A percentile compares a stretch with the other conserved stretches of the same genome.
phyloP scores from a whole-genome alignment of 208 protist species.

The Leishmania aethiopica region DNA sequence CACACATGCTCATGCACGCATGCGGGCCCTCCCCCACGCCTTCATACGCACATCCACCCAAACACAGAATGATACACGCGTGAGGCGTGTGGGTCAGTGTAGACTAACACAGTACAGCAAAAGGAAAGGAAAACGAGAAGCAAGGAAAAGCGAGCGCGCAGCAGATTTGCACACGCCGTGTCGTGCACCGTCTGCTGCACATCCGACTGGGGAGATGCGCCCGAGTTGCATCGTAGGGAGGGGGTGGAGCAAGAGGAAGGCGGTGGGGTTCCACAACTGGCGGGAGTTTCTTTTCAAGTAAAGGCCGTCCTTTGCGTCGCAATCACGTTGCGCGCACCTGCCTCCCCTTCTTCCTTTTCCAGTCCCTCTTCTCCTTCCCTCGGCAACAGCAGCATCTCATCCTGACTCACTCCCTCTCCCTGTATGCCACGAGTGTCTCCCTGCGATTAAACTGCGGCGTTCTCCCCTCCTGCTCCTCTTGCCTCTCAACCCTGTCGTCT shows the following conservation, averaged over 20 bases:
- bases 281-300: not conserved
- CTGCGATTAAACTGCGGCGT: not conserved
- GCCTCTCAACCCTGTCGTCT: not conserved
- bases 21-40: too few relatives aligned
- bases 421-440: not conserved
- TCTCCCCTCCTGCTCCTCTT: not conserved
- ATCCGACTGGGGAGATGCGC: not conserved
- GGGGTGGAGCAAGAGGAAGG: not conserved
- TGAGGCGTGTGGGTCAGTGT: not conserved
- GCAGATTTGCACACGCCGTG: not conserved
- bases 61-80: not conserved
- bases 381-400: not conserved
- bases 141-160: not conserved
- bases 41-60: not conserved
- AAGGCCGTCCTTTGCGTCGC: not conserved
- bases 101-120: not conserved
- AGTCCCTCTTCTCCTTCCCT: not conserved
- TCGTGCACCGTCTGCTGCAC: not conserved
- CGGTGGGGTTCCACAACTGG: not conserved
- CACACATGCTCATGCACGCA: not conserved
- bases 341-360: not conserved
- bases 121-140: not conserved
- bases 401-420: not conserved
- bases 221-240: not conserved
- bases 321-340: not conserved